phyloP scores from a whole-genome alignment of 208 protist species.

The Acanthamoeba royreba region DNA sequence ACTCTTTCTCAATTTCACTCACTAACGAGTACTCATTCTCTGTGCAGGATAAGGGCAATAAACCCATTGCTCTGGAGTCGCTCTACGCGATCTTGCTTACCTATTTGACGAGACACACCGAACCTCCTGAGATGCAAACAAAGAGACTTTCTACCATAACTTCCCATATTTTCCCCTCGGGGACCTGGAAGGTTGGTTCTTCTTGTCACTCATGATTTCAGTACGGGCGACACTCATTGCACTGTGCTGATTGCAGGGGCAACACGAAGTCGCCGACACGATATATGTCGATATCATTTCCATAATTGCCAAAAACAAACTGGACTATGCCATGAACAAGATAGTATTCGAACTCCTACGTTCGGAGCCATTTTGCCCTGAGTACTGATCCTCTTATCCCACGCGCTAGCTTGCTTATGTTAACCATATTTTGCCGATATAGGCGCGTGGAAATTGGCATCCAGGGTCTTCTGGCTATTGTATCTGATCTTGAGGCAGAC shows the following conservation, averaged over 20 bases:
- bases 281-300: slow-evolving; percentile 30
- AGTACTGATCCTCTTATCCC: background rate
- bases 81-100: background rate
- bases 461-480: background rate
- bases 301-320: slow-evolving; percentile 16
- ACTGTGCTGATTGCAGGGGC: background rate
- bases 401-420: background rate
- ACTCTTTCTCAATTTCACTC: background rate
- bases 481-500: background rate
- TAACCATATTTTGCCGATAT: background rate
- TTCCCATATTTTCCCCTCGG: background rate
- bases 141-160: background rate
- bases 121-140: background rate
- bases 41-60: slow-evolving; percentile 8
- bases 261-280: background rate
- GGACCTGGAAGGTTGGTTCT: background rate
- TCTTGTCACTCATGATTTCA: background rate
- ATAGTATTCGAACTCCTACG: background rate
- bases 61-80: background rate
- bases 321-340: slow-evolving; percentile 26
- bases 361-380: background rate
- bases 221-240: background rate
- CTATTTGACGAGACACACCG: background rate
- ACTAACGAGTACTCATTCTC: background rate
- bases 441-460: background rate